Percentiles rank a stretch among this genome's conserved stretches.
Evolutionary conservation across 768 basidiomycete genomes (phyloP).

Genomic region (Mycena haematopus): DNA sequence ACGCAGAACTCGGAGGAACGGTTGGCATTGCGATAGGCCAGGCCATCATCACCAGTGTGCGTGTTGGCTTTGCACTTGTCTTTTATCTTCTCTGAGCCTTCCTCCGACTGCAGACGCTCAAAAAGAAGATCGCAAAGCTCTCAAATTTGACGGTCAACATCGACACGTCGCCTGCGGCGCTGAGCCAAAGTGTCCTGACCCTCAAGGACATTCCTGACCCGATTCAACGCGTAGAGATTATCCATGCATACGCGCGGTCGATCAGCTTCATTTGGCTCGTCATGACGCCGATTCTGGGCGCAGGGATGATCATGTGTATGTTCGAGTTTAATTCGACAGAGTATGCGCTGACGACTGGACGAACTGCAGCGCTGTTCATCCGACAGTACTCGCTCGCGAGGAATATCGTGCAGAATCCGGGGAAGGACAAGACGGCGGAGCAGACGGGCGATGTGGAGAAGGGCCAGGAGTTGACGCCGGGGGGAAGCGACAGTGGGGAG

Average conservation of each 20-base stretch:
- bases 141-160: conserved; percentile 41
- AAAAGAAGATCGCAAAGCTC: conserved; percentile 45
- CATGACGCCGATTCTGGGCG: conserved; percentile 61
- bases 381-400: conserved; percentile 66
- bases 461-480: conserved; percentile 27
- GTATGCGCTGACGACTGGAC: background rate
- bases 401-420: conserved; percentile 46
- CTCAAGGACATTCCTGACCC: conserved; percentile 60
- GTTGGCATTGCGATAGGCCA: conserved; percentile 78
- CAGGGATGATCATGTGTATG: conserved; percentile 44
- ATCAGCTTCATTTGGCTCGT: conserved; percentile 72
- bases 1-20: conserved; percentile 75
- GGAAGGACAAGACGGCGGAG: conserved; percentile 24
- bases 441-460: conserved; percentile 40
- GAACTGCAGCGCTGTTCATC: conserved; percentile 56
- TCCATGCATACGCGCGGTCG: conserved; percentile 68
- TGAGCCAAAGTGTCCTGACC: conserved; percentile 53
- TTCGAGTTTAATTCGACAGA: conserved; percentile 11
- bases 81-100: background rate
- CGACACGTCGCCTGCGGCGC: conserved; percentile 47
- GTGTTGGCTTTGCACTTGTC: conserved; percentile 20
- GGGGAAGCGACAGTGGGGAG: conserved; percentile 14
- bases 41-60: conserved; percentile 68
- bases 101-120: conserved; percentile 40
- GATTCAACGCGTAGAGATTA: conserved; percentile 51